Conservation (phyloP, 257 asterid species). For the Przewalskia tangutica region DNA sequence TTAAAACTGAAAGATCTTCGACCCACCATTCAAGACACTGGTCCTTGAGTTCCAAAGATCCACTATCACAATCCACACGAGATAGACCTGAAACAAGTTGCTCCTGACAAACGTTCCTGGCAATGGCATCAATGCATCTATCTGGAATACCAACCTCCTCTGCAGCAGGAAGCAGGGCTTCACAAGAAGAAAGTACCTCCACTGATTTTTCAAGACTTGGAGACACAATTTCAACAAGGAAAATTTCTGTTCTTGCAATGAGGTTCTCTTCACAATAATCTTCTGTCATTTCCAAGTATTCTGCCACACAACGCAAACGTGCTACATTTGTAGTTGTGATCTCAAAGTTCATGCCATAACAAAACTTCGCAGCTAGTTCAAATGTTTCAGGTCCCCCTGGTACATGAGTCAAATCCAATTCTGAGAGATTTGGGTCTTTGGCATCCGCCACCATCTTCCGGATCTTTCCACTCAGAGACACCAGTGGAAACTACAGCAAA, state of each 20-base stretch:
- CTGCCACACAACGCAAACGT: slow-evolving; percentile 49
- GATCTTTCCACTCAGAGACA: slow-evolving; percentile 59
- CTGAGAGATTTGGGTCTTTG: slow-evolving; percentile 29
- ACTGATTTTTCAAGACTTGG: slow-evolving; percentile 47
- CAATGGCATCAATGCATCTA: slow-evolving; percentile 33
- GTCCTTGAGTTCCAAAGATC: slow-evolving; percentile 23
- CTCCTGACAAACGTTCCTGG: slow-evolving; percentile 43
- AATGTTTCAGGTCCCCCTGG: slow-evolving; percentile 66
- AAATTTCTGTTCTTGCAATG: slow-evolving; percentile 39
- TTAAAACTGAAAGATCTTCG: slow-evolving; percentile 38
- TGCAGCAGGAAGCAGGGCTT: slow-evolving; percentile 32
- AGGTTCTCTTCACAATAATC: slow-evolving; percentile 50
- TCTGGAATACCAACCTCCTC: slow-evolving; percentile 42
- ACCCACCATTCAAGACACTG: slow-evolving; percentile 58
- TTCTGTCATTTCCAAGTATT: slow-evolving; percentile 52
- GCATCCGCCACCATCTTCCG: slow-evolving; percentile 47
- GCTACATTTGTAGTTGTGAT: slow-evolving; percentile 55
- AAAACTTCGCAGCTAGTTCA: slow-evolving; percentile 61
- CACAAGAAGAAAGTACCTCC: slow-evolving; percentile 44
- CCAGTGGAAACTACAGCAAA: slow-evolving; percentile 51
- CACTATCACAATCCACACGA: slow-evolving; percentile 31
- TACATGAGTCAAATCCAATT: slow-evolving; percentile 35
- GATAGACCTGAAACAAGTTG: slow-evolving; percentile 51
- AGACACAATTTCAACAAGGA: slow-evolving; percentile 36
- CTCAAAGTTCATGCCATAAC: slow-evolving; percentile 62